phyloP scores from a whole-genome alignment of 2,329 filamentous ascomycete species.

The Exophiala aquamarina region DNA sequence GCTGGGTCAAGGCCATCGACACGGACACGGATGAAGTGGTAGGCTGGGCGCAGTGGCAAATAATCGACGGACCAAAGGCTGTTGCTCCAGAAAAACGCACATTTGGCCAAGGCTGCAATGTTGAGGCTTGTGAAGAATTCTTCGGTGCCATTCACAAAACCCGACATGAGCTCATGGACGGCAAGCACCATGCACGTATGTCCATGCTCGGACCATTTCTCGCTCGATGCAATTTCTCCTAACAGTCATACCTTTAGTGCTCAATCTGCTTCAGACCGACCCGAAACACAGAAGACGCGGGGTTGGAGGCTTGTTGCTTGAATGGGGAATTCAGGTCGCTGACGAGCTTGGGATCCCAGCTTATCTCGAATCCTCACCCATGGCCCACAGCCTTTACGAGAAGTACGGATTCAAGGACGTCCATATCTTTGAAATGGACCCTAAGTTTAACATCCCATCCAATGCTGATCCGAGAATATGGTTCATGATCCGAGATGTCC shows the following conservation, averaged over 20 bases:
- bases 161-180: slow-evolving; percentile 43
- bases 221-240: neutral
- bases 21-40: slow-evolving; percentile 44
- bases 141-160: slow-evolving; percentile 45
- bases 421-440: slow-evolving; percentile 9
- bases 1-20: slow-evolving; percentile 52
- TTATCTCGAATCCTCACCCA: slow-evolving; percentile 50
- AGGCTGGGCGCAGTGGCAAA: slow-evolving; percentile 50
- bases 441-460: slow-evolving; percentile 9
- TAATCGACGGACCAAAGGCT: slow-evolving; percentile 31
- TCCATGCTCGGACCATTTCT: slow-evolving; percentile 12
- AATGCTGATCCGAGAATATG: slow-evolving; percentile 9
- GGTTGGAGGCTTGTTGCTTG: slow-evolving; percentile 42
- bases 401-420: slow-evolving; percentile 45
- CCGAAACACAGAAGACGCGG: slow-evolving; percentile 41
- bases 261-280: slow-evolving; percentile 41
- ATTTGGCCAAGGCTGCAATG: slow-evolving; percentile 44
- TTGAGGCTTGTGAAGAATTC: slow-evolving; percentile 48
- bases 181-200: slow-evolving; percentile 44
- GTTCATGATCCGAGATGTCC: slow-evolving; percentile 13
- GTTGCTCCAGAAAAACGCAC: slow-evolving; percentile 21
- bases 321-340: slow-evolving; percentile 38
- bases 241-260: slow-evolving; percentile 44
- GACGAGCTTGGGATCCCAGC: slow-evolving; percentile 41
- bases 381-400: slow-evolving; percentile 45